Evolutionary conservation across 2,329 filamentous ascomycete genomes (phyloP), one percentile per base, ranked within the genome.

Genomic region (Sarocladium strictum): DNA sequence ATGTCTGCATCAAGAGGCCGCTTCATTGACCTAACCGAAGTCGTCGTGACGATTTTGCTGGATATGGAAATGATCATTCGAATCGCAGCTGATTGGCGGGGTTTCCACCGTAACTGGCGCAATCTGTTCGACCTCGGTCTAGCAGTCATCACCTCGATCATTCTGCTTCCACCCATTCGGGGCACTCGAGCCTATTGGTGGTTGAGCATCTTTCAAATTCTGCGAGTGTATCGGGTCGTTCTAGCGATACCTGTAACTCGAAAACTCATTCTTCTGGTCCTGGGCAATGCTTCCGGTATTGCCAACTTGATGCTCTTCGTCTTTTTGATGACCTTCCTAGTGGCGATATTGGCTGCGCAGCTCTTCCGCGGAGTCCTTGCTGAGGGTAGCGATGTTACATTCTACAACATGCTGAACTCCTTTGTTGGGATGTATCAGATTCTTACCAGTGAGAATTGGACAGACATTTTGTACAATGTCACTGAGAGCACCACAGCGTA

Each of bases 391-490:
- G 72, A 79, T 21, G 82, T 94, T 40, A 88, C 89, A 0, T 99
- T 99, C 67, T 85, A 84, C 65, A 89, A 90, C 37, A 94, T 99
- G 33, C 99, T 87, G 75, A 97, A 97, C 65, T 89, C 91, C 0
- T 99, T 99, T 65, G 76, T 99, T 15, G 94, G 92, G 55, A 97
- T 99, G 91, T 99, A 99, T 67, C 90, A 97, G 70, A 84, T 99
- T 27, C 75, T 99, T 43, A 97, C 94, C 10, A 97, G 90, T 63
- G 94, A 99, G 67, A 90, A 96, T 65, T 99, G 94, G 94, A 99
- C 95, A 0, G 73, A 73, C 0, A 88, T 97, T 45, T 72, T 99
- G 55, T 99, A 96, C 72, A 84, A 81, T 56, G 84, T 92, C 38
- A 96, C 91, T 0, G 74, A 80, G 5, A 86, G 83, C 62, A 85